Percentiles rank a stretch among this genome's conserved stretches.
phyloP scores from a whole-genome alignment of 2,329 filamentous ascomycete species.

The Monilinia vaccinii-corymbosi region DNA sequence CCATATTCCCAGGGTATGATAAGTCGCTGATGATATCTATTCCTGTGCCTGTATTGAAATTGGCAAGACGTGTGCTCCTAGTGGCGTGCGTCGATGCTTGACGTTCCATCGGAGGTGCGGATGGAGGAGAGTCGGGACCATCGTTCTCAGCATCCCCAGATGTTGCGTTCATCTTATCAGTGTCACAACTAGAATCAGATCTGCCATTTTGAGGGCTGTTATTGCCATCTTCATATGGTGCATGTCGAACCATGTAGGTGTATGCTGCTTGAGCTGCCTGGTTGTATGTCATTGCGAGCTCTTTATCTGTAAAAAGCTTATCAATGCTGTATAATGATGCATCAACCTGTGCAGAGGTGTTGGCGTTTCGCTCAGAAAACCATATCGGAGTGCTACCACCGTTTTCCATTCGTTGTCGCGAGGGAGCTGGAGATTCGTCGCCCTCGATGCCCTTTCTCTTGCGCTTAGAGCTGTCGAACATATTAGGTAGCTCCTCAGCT shows the following conservation, averaged over 20 bases:
- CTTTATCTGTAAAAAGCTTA: conserved; percentile 63
- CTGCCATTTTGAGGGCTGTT: conserved; percentile 36
- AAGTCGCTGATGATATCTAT: conserved; percentile 52
- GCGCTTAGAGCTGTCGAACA: conserved; percentile 50
- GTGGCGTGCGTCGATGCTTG: conserved; percentile 52
- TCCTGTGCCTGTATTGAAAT: conserved; percentile 46
- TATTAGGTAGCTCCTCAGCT: conserved; percentile 47
- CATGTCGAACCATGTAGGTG: conserved; percentile 50
- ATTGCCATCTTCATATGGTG: conserved; percentile 19
- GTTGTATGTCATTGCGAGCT: conserved; percentile 57
- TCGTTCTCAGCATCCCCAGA: conserved; percentile 43
- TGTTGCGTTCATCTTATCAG: conserved; percentile 39
- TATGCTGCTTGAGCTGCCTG: conserved; percentile 52
- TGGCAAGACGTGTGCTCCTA: conserved; percentile 45
- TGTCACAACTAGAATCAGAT: conserved; percentile 32
- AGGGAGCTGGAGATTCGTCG: conserved; percentile 53
- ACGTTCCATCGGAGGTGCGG: conserved; percentile 52
- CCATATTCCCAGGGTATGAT: conserved; percentile 47
- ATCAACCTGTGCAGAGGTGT: conserved; percentile 42
- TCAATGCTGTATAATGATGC: conserved; percentile 55
- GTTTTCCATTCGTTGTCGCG: conserved; percentile 44
- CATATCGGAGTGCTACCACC: conserved; percentile 52
- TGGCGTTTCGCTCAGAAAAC: conserved; percentile 49
- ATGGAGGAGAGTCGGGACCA: conserved; percentile 38
- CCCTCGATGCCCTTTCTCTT: conserved; percentile 53